phyloP scores from a whole-genome alignment of 306 rosid species.

The Sicyos baderoa region DNA sequence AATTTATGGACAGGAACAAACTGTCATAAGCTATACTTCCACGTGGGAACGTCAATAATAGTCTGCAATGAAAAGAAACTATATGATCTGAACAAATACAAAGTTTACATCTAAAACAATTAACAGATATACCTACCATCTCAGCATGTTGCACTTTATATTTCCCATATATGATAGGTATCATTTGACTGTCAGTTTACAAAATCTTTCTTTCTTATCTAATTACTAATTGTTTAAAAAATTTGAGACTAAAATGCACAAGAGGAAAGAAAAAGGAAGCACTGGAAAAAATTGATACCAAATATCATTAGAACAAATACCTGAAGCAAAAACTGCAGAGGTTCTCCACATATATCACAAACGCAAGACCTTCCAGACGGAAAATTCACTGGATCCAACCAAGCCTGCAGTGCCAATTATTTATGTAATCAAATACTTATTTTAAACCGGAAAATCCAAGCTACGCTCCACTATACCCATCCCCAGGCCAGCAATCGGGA shows the following conservation, averaged over 20 bases:
- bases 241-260: not conserved
- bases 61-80: not conserved
- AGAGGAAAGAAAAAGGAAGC: not conserved
- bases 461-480: too few relatives aligned
- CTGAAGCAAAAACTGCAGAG: slow-evolving; percentile 75
- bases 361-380: slow-evolving; percentile 51
- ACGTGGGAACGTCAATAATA: not conserved
- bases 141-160: not conserved
- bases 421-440: slow-evolving; percentile 8
- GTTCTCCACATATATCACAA: slow-evolving; percentile 69
- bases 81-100: not conserved
- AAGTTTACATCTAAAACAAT: not conserved
- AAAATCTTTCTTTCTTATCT: not conserved
- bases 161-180: not conserved
- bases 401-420: slow-evolving; percentile 41
- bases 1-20: slow-evolving; percentile 10
- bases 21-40: not conserved
- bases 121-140: not conserved
- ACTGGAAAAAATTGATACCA: not conserved
- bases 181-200: not conserved
- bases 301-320: slow-evolving; percentile 25
- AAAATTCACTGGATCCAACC: slow-evolving; percentile 77
- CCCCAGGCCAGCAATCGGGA: too few relatives aligned
- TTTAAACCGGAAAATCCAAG: too few relatives aligned
- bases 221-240: not conserved